A percentile compares a stretch with the other conserved stretches of the same genome.
These are phyloP conservation scores for Rhodamnia argentea DNA, from an alignment of 345 rosid genomes.

Conservation along the genomic window DNA sequence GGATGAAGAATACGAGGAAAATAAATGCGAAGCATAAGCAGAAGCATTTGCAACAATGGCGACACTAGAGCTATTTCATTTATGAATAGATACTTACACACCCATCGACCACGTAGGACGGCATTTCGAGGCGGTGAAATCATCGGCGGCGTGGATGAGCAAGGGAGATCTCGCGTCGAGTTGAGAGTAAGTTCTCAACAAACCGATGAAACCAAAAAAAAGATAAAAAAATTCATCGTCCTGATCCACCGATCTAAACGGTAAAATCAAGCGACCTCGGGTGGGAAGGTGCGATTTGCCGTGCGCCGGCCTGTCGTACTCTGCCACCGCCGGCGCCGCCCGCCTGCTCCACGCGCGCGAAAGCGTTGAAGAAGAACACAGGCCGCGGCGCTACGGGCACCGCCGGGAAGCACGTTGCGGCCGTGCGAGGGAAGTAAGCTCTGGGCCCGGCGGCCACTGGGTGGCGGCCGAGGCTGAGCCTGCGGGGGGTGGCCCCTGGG, in stretches of 20 bases:
- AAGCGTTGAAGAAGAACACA: constrained; percentile 36
- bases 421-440: background rate
- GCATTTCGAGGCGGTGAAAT: too few species aligned
- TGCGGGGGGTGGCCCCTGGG: constrained; percentile 53
- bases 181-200: background rate
- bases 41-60: too few species aligned
- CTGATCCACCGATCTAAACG: constrained; percentile 1
- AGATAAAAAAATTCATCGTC: background rate
- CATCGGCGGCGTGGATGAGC: too few species aligned
- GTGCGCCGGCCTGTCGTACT: constrained; percentile 10
- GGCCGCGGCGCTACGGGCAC: constrained; percentile 17
- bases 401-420: constrained; percentile 5
- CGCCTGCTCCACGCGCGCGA: constrained; percentile 19
- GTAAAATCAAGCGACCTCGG: constrained; percentile 44
- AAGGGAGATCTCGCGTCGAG: too few species aligned
- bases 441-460: background rate
- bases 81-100: too few species aligned
- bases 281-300: constrained; percentile 28
- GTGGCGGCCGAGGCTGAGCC: constrained; percentile 33
- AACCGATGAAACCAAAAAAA: constrained; percentile 1
- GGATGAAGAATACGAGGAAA: too few species aligned
- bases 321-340: constrained; percentile 28
- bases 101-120: too few species aligned
- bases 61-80: too few species aligned
- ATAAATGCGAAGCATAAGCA: too few species aligned